A percentile compares a stretch with the other conserved stretches of the same genome.
Conservation (phyloP, 371 early-diverging fungal genomes). For the Rhizopus sp. region DNA sequence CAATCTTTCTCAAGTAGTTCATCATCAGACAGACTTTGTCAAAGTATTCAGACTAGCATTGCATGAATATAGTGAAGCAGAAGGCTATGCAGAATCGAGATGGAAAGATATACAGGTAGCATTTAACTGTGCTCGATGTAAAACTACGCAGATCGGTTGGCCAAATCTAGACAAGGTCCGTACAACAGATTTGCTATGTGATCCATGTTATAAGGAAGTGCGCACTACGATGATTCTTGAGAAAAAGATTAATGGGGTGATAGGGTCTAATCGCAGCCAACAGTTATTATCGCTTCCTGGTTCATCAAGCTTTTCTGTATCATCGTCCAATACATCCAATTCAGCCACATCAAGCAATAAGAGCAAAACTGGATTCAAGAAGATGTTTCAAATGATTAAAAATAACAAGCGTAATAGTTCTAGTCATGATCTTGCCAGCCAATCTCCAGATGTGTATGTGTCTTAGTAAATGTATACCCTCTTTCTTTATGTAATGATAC, state of each 20-base stretch:
- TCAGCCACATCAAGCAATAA: slow-evolving; percentile 6
- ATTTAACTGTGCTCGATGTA: slow-evolving; percentile 39
- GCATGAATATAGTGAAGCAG: slow-evolving; percentile 34
- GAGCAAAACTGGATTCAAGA: slow-evolving; percentile 23
- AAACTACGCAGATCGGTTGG: slow-evolving; percentile 26
- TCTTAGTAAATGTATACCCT: background rate
- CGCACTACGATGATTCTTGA: slow-evolving; percentile 43
- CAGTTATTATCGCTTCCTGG: slow-evolving; percentile 21
- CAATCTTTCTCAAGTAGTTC: slow-evolving; percentile 1
- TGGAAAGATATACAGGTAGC: slow-evolving; percentile 29
- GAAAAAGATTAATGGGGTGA: slow-evolving; percentile 33
- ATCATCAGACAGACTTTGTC: slow-evolving; percentile 22
- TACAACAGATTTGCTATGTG: slow-evolving; percentile 33
- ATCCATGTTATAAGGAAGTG: slow-evolving; percentile 35
- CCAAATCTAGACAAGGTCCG: slow-evolving; percentile 45
- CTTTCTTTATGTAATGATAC: background rate
- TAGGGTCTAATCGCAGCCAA: slow-evolving; percentile 13
- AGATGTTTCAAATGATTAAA: slow-evolving; percentile 22
- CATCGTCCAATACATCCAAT: slow-evolving; percentile 10
- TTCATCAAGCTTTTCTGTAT: slow-evolving; percentile 17
- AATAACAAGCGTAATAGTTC: slow-evolving; percentile 6
- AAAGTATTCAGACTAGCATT: slow-evolving; percentile 33
- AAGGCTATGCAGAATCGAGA: slow-evolving; percentile 27
- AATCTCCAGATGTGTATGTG: slow-evolving; percentile 7
- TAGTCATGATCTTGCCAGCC: slow-evolving; percentile 1